A percentile compares a stretch with the other conserved stretches of the same genome.
Evolutionary conservation across 108 stramenopile genomes (phyloP).

Genomic region (Conticribra weissflogii): DNA sequence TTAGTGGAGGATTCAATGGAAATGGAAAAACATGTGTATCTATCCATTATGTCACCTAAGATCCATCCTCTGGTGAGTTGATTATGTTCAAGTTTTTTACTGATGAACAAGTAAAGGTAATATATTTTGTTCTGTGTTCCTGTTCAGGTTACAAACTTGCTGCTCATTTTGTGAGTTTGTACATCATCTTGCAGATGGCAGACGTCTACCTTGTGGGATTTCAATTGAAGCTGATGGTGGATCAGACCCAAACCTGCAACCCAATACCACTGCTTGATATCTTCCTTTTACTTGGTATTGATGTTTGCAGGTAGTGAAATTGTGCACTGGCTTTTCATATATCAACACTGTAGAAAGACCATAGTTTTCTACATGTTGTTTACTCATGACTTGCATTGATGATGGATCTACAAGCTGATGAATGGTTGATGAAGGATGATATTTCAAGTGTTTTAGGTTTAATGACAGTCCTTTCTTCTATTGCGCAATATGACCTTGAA

Average conservation of each 20-base stretch:
- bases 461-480: not conserved
- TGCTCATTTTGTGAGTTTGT: constrained; percentile 6
- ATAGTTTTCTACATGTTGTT: not conserved
- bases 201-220: not conserved
- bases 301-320: not conserved
- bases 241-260: not conserved
- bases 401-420: not conserved
- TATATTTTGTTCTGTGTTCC: too few species aligned
- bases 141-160: constrained; percentile 1
- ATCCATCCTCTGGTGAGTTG: not conserved
- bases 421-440: not conserved
- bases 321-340: constrained; percentile 4
- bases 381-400: not conserved
- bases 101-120: too few species aligned
- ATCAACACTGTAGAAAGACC: not conserved
- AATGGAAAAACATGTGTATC: not conserved
- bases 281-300: not conserved
- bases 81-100: too few species aligned
- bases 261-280: not conserved
- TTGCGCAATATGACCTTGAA: not conserved
- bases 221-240: constrained; percentile 1
- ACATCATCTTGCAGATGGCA: not conserved
- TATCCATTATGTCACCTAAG: not conserved
- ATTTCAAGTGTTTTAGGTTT: not conserved
- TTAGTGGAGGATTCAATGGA: not conserved